Base-by-base conservation (phyloP, 2,329 filamentous ascomycete species). In the Calonectria hongkongensis region DNA sequence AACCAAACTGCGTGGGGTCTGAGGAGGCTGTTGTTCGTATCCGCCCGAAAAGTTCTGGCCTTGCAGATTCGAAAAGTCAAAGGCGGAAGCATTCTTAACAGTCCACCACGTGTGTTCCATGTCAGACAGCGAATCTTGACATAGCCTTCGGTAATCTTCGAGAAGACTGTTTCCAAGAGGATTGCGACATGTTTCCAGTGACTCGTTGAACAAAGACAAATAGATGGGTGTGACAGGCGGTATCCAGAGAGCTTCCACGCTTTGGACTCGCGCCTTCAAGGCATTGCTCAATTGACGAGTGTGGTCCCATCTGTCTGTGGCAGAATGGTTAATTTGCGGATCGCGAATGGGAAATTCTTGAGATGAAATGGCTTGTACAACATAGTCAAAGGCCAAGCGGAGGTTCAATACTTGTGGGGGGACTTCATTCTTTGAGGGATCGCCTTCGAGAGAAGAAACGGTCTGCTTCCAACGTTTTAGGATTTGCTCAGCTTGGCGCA, bases 321-420 rank as follows among this genome's bases (percentile, higher is more conserved):
- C 21, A 13, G 18, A 16, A 1, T 39, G 58, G 2, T 13, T 47
- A 4, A 30, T 15, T n/a, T 45, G 58, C 7, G 12, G 25, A 9
- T 65, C 36, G 2, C 9, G 2, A 1, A 25, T 12, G 4, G 30
- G 18, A 0, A 39, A 3, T 58, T 65, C 5, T n/a, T 47, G 27
- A 15, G 36, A 36, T 1, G 18, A 30, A 8, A 48, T 48, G 1
- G 25, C 16, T 12, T 58, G 28, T 0, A 48, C 39, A 6, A 65
- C 48, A 9, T 47, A 70, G 48, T 27, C 28, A 3, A 45, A 45
- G 9, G 58, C 56, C 36, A 70, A 15, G 1, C 63, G 48, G 4
- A 70, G 39, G 16, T 70, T 70, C n/a, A 70, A 27, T 13, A 65
- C n/a, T 10, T 70, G 68, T 2, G 68, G 68, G 1, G 68, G 63